Evolutionary conservation across 495 filamentous ascomycete genomes (phyloP).

Genomic region (Penicillium verhagenii): DNA sequence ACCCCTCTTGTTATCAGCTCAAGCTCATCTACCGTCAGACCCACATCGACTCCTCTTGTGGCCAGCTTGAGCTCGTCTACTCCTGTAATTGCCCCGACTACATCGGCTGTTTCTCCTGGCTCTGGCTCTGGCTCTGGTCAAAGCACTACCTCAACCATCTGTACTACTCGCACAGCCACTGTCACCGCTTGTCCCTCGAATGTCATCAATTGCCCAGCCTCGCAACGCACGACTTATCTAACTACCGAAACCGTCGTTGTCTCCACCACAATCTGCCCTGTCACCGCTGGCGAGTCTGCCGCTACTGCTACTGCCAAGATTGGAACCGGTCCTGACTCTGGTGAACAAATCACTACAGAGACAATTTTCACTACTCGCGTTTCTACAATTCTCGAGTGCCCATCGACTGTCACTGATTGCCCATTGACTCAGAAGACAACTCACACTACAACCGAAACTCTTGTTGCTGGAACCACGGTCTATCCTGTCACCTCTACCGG

Average conservation of each 20-base stretch:
- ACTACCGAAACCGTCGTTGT: background rate
- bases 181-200: background rate
- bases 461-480: background rate
- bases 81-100: too few species aligned
- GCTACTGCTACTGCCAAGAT: background rate
- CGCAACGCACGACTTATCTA: background rate
- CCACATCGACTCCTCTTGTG: too few species aligned
- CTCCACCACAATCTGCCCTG: too few species aligned
- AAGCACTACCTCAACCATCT: background rate
- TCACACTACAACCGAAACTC: background rate
- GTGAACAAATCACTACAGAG: background rate
- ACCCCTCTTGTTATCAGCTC: too few species aligned
- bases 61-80: too few species aligned
- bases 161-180: background rate
- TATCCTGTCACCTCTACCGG: background rate
- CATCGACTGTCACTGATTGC: background rate
- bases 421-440: background rate
- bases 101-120: background rate
- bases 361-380: background rate
- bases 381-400: background rate
- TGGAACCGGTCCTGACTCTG: background rate
- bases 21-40: too few species aligned
- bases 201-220: background rate
- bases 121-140: background rate
- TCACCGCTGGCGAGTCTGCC: too few species aligned